phyloP scores from a whole-genome alignment of 2,329 filamentous ascomycete species.

The Orbilia oligospora region DNA sequence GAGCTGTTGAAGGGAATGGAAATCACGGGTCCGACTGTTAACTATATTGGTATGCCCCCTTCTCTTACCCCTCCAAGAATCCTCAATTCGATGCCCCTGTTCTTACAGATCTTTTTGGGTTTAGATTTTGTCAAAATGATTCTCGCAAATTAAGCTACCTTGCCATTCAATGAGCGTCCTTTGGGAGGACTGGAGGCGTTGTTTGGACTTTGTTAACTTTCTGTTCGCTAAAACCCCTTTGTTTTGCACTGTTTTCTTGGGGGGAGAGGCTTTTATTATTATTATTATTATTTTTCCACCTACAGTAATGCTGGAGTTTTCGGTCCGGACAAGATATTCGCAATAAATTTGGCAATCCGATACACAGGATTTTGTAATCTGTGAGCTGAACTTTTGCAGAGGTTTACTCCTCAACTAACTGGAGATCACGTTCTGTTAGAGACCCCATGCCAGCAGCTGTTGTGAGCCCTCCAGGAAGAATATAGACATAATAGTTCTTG shows the following conservation, averaged over 20 bases:
- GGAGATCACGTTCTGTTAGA: slow-evolving; percentile 65
- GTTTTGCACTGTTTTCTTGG: not conserved
- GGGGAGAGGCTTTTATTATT: not conserved
- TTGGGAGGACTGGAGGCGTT: not conserved
- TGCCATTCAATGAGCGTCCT: not conserved
- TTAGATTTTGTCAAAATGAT: slow-evolving; percentile 87
- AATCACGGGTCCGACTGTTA: slow-evolving; percentile 94
- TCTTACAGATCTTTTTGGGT: slow-evolving; percentile 48
- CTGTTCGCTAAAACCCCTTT: slow-evolving; percentile 10
- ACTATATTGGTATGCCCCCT: slow-evolving; percentile 84
- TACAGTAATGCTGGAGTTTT: slow-evolving; percentile 16
- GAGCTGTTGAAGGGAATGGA: slow-evolving; percentile 99
- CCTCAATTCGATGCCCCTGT: not conserved
- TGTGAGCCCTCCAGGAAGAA: slow-evolving; percentile 74
- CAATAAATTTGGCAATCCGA: slow-evolving; percentile 2
- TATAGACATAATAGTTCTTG: slow-evolving; percentile 69
- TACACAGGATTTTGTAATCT: not conserved
- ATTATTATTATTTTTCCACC: too few species aligned
- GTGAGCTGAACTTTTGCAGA: not conserved
- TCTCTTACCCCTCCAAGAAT: not conserved
- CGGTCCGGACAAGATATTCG: slow-evolving; percentile 13
- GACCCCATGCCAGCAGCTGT: slow-evolving; percentile 73
- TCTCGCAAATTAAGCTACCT: slow-evolving; percentile 78
- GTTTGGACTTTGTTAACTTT: not conserved
- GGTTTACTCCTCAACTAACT: slow-evolving; percentile 50